A percentile compares a stretch with the other conserved stretches of the same genome.
Conservation (phyloP, 2,329 filamentous ascomycete species). For the Colletotrichum nymphaeae region DNA sequence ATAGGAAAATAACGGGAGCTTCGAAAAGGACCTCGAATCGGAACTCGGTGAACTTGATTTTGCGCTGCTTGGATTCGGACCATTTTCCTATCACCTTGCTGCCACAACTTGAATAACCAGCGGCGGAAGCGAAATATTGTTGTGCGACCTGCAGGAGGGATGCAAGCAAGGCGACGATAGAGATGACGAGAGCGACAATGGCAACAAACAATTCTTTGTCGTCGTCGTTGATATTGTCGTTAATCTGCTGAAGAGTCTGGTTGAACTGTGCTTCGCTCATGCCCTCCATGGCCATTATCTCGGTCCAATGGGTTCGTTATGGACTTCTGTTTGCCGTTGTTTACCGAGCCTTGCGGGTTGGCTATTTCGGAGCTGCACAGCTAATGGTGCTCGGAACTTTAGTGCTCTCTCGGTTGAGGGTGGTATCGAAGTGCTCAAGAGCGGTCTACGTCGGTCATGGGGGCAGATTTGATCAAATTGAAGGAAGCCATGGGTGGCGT, state of each 20-base stretch:
- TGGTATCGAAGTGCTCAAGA: background rate
- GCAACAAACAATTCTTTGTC: constrained; percentile 52
- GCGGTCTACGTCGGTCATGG: background rate
- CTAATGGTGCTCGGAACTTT: background rate
- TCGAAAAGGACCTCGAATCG: constrained; percentile 63
- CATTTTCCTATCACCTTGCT: constrained; percentile 61
- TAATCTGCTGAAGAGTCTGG: constrained; percentile 15
- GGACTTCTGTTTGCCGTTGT: background rate
- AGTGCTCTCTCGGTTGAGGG: background rate
- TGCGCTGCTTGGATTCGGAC: constrained; percentile 53
- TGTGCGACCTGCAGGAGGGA: constrained; percentile 61
- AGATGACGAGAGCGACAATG: constrained; percentile 58
- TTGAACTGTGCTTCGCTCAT: constrained; percentile 24
- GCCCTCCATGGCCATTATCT: constrained; percentile 3
- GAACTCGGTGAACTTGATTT: constrained; percentile 55
- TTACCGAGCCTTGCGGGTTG: background rate
- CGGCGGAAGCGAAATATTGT: constrained; percentile 61
- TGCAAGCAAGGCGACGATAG: constrained; percentile 57
- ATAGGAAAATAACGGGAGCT: constrained; percentile 63
- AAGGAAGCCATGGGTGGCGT: constrained; percentile 14
- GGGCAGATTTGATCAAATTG: background rate
- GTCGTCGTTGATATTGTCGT: constrained; percentile 32
- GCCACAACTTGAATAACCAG: constrained; percentile 61
- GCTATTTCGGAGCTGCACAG: background rate
- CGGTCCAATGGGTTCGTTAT: background rate